Evolutionary conservation across 805 yeast species (phyloP).

Genomic region (Saturnispora quitensis): DNA sequence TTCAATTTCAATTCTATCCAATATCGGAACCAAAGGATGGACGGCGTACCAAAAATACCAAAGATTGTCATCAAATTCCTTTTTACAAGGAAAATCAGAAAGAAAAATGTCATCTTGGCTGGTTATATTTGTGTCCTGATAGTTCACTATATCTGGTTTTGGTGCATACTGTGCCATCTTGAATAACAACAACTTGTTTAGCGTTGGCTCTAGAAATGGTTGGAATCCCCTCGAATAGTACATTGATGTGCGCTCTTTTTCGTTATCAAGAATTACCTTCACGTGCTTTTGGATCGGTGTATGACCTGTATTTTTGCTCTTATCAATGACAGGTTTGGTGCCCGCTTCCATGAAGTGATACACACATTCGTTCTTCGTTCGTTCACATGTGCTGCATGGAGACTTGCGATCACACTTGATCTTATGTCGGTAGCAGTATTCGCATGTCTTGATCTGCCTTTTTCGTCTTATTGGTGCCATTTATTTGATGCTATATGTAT

Average conservation of each 20-base stretch:
- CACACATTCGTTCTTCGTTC: conserved; percentile 10
- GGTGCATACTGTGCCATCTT: conserved; percentile 7
- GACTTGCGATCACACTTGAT: conserved; percentile 11
- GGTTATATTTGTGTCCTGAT: conserved; percentile 2
- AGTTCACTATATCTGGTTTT: conserved; percentile 1
- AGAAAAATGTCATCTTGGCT: background rate
- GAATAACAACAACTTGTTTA: conserved; percentile 9
- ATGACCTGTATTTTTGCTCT: background rate
- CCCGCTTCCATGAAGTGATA: conserved; percentile 6
- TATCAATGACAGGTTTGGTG: background rate
- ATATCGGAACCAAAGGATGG: conserved; percentile 12
- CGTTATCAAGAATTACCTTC: background rate
- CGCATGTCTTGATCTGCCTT: conserved; percentile 12
- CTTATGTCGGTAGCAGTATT: conserved; percentile 12
- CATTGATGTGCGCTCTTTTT: conserved; percentile 2
- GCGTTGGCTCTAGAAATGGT: conserved; percentile 6
- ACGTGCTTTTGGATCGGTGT: background rate
- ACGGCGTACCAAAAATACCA: conserved; percentile 11
- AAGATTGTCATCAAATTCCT: conserved; percentile 9
- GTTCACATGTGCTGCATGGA: conserved; percentile 11
- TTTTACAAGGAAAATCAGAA: conserved; percentile 8
- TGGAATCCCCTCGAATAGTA: conserved; percentile 13
- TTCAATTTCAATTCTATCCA: conserved; percentile 6
- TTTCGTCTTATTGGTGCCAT: conserved; percentile 12
- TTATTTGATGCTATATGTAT: background rate